These are phyloP conservation scores for Arabidopsis thaliana DNA, from an alignment of 345 rosid species.

Conservation along the genomic window DNA sequence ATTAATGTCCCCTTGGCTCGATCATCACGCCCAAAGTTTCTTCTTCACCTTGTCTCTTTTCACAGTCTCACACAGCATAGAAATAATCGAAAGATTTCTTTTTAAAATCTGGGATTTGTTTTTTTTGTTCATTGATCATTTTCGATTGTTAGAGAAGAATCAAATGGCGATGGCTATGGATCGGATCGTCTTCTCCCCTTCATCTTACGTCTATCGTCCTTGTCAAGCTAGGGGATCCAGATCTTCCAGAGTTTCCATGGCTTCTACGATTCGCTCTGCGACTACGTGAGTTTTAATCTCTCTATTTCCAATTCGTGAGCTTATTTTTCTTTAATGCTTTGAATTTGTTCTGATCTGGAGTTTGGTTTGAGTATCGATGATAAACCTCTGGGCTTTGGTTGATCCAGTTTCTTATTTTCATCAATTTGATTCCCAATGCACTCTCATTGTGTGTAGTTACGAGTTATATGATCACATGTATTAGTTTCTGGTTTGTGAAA, in stretches of 20 bases:
- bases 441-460: background rate
- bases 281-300: constrained; percentile 48
- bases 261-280: constrained; percentile 51
- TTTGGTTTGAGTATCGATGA: constrained; percentile 18
- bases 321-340: background rate
- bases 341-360: constrained; percentile 16
- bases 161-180: constrained; percentile 56
- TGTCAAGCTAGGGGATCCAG: constrained; percentile 37
- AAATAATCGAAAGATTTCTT: constrained; percentile 23
- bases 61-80: constrained; percentile 32
- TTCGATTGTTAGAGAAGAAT: constrained; percentile 9
- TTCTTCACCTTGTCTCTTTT: background rate
- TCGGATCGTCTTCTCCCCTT: constrained; percentile 40
- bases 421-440: background rate
- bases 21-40: constrained; percentile 25
- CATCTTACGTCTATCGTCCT: constrained; percentile 42
- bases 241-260: constrained; percentile 57
- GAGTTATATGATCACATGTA: background rate
- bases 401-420: background rate
- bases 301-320: constrained; percentile 1
- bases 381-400: constrained; percentile 20
- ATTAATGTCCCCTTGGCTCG: constrained; percentile 2
- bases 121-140: background rate
- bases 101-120: background rate
- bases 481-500: background rate